Evolutionary conservation across 768 basidiomycete genomes (phyloP).

Genomic region (Tulasnella sp.): DNA sequence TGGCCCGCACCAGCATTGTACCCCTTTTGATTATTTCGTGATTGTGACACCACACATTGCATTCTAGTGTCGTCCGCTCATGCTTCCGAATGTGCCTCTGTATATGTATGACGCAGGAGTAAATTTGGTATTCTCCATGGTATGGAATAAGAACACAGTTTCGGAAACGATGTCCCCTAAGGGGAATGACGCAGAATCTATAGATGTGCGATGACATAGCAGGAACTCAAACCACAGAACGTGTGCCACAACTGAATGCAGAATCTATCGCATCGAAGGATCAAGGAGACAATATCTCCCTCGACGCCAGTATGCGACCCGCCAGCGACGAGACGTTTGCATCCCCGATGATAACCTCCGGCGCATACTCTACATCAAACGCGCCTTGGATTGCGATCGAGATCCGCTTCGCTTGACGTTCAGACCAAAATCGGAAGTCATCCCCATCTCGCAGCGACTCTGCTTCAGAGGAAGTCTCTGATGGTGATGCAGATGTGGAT

Average conservation of each 20-base stretch:
- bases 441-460: slow-evolving; percentile 56
- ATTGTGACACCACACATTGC: too few relatives aligned
- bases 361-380: slow-evolving; percentile 80
- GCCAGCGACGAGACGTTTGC: slow-evolving; percentile 83
- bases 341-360: slow-evolving; percentile 86
- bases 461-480: slow-evolving; percentile 22
- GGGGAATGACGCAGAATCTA: too few relatives aligned
- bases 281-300: slow-evolving; percentile 33
- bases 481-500: slow-evolving; percentile 32
- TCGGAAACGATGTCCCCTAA: too few relatives aligned
- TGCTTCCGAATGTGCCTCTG: too few relatives aligned
- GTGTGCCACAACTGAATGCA: not conserved
- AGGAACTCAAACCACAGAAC: too few relatives aligned
- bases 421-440: slow-evolving; percentile 91
- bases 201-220: too few relatives aligned
- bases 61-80: too few relatives aligned
- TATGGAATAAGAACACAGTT: too few relatives aligned
- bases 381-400: slow-evolving; percentile 64
- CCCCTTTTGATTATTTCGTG: too few relatives aligned
- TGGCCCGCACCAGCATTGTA: too few relatives aligned
- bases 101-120: too few relatives aligned
- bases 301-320: slow-evolving; percentile 71
- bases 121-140: too few relatives aligned
- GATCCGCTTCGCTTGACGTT: slow-evolving; percentile 82
- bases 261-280: not conserved